These are phyloP conservation scores for Akanthomyces dipterigenus DNA, from an alignment of 2,329 filamentous ascomycete species.

Conservation along the genomic window DNA sequence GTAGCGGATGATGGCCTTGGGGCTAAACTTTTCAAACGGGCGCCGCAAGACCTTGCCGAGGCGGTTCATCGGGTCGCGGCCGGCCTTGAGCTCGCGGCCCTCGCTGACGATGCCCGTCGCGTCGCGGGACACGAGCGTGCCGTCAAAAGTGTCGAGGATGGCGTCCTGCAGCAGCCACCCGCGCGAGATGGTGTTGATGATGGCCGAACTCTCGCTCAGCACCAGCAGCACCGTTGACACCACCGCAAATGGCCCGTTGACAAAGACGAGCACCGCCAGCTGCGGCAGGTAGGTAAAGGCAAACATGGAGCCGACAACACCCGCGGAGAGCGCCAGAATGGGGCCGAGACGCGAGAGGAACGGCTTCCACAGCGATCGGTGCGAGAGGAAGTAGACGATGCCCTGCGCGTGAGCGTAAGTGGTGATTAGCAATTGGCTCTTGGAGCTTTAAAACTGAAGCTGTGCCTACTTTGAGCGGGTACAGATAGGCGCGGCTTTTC, in stretches of 20 bases:
- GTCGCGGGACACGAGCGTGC: conserved; percentile 49
- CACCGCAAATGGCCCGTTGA: conserved; percentile 77
- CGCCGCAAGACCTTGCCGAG: conserved; percentile 52
- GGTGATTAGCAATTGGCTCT: neutral
- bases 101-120: conserved; percentile 58
- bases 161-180: conserved; percentile 76
- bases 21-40: conserved; percentile 50
- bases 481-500: conserved; percentile 73
- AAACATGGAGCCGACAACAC: conserved; percentile 77
- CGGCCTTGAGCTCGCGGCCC: conserved; percentile 64
- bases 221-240: conserved; percentile 65
- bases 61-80: conserved; percentile 48
- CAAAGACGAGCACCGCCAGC: conserved; percentile 72
- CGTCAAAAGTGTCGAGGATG: conserved; percentile 84
- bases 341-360: conserved; percentile 48
- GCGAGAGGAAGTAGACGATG: conserved; percentile 51
- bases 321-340: conserved; percentile 63
- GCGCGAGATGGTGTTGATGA: conserved; percentile 52
- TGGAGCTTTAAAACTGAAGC: neutral
- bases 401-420: conserved; percentile 34
- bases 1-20: conserved; percentile 65
- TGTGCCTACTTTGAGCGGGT: conserved; percentile 62
- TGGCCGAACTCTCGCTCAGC: conserved; percentile 53
- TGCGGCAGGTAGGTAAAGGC: conserved; percentile 81
- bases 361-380: conserved; percentile 52